Evolutionary conservation across 73 alveolate genomes (phyloP).

Genomic region (Loxodes magnus): DNA sequence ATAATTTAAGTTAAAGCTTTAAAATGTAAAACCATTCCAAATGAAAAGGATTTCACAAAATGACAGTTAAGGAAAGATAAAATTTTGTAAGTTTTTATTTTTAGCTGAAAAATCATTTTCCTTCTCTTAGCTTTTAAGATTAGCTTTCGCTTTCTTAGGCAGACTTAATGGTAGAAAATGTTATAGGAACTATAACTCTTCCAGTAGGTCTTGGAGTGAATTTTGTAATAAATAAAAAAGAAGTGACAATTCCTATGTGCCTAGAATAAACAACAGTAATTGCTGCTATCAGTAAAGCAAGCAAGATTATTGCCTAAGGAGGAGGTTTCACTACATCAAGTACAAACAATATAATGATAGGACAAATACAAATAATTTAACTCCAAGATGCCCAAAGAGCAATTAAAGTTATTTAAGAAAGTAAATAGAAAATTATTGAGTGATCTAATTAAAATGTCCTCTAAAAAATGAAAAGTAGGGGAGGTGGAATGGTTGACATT

Average conservation of each 20-base stretch:
- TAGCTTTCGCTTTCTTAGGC: too few relatives aligned
- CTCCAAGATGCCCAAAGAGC: slow-evolving; percentile 44
- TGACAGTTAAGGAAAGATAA: too few relatives aligned
- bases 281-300: slow-evolving; percentile 97
- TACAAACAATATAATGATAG: slow-evolving; percentile 88
- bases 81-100: too few relatives aligned
- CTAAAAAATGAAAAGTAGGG: slow-evolving; percentile 85
- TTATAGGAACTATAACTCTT: slow-evolving; percentile 80
- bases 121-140: too few relatives aligned
- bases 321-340: slow-evolving; percentile 85
- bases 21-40: too few relatives aligned
- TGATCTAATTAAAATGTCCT: slow-evolving; percentile 75
- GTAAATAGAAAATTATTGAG: slow-evolving; percentile 60
- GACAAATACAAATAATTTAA: slow-evolving; percentile 73
- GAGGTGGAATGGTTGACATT: slow-evolving; percentile 95
- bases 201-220: slow-evolving; percentile 94
- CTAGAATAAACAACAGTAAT: slow-evolving; percentile 97
- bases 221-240: slow-evolving; percentile 75
- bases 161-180: slow-evolving; percentile 90
- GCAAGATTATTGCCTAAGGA: slow-evolving; percentile 74
- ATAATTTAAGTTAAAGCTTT: too few relatives aligned
- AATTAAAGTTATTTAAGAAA: slow-evolving; percentile 36
- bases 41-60: too few relatives aligned
- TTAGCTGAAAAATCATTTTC: too few relatives aligned
- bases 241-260: slow-evolving; percentile 92